phyloP scores from a whole-genome alignment of 2,329 filamentous ascomycete genomes.

The Colletotrichum sp. region DNA sequence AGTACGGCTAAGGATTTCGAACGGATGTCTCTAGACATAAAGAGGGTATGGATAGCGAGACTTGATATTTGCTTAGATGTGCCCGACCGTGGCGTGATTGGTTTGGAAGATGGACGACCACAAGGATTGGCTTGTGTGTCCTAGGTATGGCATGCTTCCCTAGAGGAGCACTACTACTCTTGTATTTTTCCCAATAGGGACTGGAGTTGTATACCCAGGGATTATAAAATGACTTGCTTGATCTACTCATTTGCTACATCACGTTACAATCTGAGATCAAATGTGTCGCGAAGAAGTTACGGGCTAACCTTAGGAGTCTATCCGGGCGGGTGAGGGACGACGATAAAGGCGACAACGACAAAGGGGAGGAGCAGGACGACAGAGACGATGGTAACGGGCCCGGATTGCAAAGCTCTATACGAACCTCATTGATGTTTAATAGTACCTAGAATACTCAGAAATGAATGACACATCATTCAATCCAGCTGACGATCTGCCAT shows the following conservation, averaged over 20 bases:
- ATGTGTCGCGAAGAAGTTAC: not conserved
- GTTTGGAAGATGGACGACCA: not conserved
- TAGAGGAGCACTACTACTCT: not conserved
- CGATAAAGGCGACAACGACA: not conserved
- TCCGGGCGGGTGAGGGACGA: too few species aligned
- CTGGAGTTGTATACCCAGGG: conserved; percentile 10
- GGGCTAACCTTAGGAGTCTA: not conserved
- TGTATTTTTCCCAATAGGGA: not conserved
- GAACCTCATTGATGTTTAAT: not conserved
- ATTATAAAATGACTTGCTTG: not conserved
- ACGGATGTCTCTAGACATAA: fast-evolving
- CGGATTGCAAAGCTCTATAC: fast-evolving
- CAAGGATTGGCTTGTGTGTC: not conserved
- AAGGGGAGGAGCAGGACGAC: not conserved
- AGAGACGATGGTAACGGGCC: not conserved
- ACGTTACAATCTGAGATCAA: not conserved
- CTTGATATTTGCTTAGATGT: not conserved
- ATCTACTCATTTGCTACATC: not conserved
- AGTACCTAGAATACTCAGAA: not conserved
- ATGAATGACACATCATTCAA: not conserved
- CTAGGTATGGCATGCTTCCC: not conserved
- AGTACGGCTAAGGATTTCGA: not conserved
- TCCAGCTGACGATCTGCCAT: not conserved
- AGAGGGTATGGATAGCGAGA: not conserved
- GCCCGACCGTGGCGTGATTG: not conserved